These are phyloP conservation scores for Fusarium sp. DNA, from an alignment of 2,329 filamentous ascomycete genomes.

Conservation along the genomic window DNA sequence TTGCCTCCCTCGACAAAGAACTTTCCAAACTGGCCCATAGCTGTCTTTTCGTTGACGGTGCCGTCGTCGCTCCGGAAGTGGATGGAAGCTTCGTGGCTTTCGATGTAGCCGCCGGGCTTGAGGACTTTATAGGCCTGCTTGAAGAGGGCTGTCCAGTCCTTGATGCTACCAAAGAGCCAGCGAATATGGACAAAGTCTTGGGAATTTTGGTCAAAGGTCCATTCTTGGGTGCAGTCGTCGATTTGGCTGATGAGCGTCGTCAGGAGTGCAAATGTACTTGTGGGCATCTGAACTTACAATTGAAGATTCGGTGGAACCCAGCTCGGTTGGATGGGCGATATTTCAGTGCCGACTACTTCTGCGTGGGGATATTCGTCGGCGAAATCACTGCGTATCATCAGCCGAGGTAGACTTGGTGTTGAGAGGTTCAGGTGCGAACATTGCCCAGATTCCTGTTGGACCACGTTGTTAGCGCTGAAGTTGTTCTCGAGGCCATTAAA, in stretches of 20 bases:
- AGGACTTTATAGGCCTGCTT: slow-evolving; percentile 9
- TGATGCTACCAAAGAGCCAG: slow-evolving; percentile 12
- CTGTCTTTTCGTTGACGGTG: slow-evolving; percentile 10
- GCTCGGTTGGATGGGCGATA: slow-evolving; percentile 7
- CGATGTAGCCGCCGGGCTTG: slow-evolving; percentile 18
- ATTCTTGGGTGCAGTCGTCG: slow-evolving; percentile 17
- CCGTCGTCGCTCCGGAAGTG: slow-evolving; percentile 15
- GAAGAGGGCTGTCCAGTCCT: slow-evolving; percentile 8
- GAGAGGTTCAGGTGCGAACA: not conserved
- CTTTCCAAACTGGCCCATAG: slow-evolving; percentile 19
- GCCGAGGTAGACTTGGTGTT: not conserved
- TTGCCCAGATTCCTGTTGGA: slow-evolving; percentile 14
- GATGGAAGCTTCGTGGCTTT: slow-evolving; percentile 11
- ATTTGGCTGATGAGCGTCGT: slow-evolving; percentile 5
- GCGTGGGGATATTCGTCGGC: not conserved
- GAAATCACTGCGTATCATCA: not conserved
- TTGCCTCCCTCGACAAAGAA: slow-evolving; percentile 16
- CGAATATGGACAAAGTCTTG: slow-evolving; percentile 10
- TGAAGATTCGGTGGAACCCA: slow-evolving; percentile 13
- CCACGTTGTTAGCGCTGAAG: too few species aligned
- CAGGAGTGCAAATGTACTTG: not conserved
- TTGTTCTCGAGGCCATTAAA: not conserved
- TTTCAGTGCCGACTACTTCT: slow-evolving; percentile 5
- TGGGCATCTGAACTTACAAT: slow-evolving; percentile 1
- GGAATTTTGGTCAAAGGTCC: slow-evolving; percentile 11